Evolutionary conservation across 371 early-diverging fungal genomes (phyloP).

Genomic region (Apophysomyces trapeziformis): DNA sequence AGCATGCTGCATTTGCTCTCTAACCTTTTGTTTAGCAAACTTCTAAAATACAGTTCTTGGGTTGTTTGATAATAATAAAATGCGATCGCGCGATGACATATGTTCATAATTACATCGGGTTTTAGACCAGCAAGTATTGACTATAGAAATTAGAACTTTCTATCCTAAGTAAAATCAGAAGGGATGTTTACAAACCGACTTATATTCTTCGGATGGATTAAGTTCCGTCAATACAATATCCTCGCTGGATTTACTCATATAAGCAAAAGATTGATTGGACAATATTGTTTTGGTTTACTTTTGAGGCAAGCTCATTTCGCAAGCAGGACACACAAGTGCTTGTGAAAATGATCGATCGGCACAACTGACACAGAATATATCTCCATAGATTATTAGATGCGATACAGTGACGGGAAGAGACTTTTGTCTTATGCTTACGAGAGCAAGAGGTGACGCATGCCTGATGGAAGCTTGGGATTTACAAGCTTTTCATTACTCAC

Average conservation of each 20-base stretch:
- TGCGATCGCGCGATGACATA: conserved; percentile 72
- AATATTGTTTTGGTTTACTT: conserved; percentile 37
- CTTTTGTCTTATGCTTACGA: conserved; percentile 44
- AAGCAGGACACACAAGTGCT: conserved; percentile 77
- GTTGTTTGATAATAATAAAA: conserved; percentile 80
- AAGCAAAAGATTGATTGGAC: not conserved
- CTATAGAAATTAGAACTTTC: conserved; percentile 32
- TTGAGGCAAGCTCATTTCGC: conserved; percentile 64
- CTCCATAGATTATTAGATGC: conserved; percentile 35
- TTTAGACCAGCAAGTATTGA: conserved; percentile 76
- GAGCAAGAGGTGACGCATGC: conserved; percentile 81
- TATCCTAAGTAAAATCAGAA: not conserved
- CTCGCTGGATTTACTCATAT: conserved; percentile 46
- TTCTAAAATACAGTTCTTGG: conserved; percentile 68
- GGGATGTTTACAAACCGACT: conserved; percentile 37
- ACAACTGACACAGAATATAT: conserved; percentile 80
- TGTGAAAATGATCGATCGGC: conserved; percentile 61
- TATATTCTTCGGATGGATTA: conserved; percentile 77
- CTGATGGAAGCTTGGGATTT: conserved; percentile 22
- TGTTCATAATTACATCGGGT: conserved; percentile 78
- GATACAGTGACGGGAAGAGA: not conserved
- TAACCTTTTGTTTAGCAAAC: conserved; percentile 57
- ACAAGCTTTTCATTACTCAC: not conserved
- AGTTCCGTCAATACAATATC: conserved; percentile 71
- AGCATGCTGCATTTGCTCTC: conserved; percentile 51